Evolutionary conservation across 2,329 filamentous ascomycete genomes (phyloP).

Genomic region (Xylariaceae sp.): DNA sequence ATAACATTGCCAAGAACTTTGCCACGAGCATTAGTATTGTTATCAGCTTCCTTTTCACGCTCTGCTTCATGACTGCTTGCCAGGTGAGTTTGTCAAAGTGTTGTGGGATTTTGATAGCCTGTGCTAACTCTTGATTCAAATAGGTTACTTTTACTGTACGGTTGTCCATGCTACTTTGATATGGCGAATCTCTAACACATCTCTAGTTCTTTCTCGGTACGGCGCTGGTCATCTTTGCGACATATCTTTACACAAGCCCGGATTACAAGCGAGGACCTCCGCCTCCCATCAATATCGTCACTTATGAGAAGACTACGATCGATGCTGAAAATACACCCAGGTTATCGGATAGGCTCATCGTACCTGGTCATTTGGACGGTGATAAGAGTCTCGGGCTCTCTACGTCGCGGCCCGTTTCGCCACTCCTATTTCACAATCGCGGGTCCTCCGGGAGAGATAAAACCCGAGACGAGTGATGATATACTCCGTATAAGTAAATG

Average conservation of each 20-base stretch:
- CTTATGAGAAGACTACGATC: constrained; percentile 69
- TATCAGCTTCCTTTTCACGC: constrained; percentile 77
- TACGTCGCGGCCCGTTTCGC: constrained; percentile 32
- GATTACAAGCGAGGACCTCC: constrained; percentile 57
- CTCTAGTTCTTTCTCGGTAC: constrained; percentile 77
- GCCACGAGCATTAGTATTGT: constrained; percentile 89
- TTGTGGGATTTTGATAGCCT: no score
- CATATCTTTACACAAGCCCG: constrained; percentile 74
- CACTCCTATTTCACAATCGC: constrained; percentile 29
- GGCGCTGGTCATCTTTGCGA: constrained; percentile 69
- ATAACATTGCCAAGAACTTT: constrained; percentile 92
- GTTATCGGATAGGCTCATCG: constrained; percentile 27
- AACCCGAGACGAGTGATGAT: constrained; percentile 28
- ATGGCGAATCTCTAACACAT: constrained; percentile 6
- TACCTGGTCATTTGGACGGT: constrained; percentile 30
- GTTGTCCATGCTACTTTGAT: constrained; percentile 15
- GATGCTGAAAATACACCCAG: constrained; percentile 38
- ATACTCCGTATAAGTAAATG: neutral
- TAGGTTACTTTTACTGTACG: constrained; percentile 65
- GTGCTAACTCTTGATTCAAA: neutral
- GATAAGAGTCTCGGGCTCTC: constrained; percentile 30
- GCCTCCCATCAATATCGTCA: constrained; percentile 62
- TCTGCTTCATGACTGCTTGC: constrained; percentile 75
- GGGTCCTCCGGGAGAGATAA: constrained; percentile 28
- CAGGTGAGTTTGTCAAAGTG: neutral